Percentiles rank a stretch among this genome's conserved stretches.
Conservation (phyloP, 176 grass and related monocot genomes). For the Carex cristatella region DNA sequence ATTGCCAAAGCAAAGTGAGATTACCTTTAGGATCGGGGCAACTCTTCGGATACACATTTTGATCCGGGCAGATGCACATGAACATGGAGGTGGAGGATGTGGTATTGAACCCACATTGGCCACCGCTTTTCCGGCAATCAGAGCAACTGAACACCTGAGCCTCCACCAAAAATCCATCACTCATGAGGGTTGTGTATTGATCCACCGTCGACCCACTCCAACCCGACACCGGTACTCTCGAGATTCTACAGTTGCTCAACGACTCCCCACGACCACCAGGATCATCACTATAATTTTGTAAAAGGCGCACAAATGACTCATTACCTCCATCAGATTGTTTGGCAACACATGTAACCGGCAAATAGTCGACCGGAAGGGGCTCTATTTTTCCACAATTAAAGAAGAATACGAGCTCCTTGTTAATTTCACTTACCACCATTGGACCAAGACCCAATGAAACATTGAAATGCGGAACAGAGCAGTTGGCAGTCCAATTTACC, state of each 20-base stretch:
- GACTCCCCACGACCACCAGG: neutral
- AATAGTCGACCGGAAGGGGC: fast-evolving
- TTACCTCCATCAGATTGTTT: fast-evolving
- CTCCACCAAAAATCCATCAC: conserved; percentile 32
- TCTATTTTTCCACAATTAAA: conserved; percentile 4
- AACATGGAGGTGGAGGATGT: neutral
- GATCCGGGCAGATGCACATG: conserved; percentile 28
- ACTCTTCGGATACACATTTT: neutral
- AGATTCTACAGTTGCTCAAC: conserved; percentile 15
- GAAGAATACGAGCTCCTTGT: conserved; percentile 40
- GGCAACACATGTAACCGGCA: neutral
- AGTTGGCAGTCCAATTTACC: neutral
- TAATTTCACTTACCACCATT: conserved; percentile 12
- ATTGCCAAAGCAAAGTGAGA: neutral
- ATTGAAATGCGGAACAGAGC: neutral
- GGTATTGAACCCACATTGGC: conserved; percentile 14
- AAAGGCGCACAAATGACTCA: conserved; percentile 7
- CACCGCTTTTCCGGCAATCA: neutral
- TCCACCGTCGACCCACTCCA: neutral
- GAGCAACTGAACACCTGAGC: neutral
- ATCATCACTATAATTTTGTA: neutral
- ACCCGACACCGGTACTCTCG: conserved; percentile 24
- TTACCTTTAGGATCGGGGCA: conserved; percentile 14
- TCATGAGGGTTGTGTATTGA: conserved; percentile 20
- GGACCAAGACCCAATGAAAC: conserved; percentile 22